Conservation (phyloP, 345 rosid species). For the Sonneratia caseolaris region DNA sequence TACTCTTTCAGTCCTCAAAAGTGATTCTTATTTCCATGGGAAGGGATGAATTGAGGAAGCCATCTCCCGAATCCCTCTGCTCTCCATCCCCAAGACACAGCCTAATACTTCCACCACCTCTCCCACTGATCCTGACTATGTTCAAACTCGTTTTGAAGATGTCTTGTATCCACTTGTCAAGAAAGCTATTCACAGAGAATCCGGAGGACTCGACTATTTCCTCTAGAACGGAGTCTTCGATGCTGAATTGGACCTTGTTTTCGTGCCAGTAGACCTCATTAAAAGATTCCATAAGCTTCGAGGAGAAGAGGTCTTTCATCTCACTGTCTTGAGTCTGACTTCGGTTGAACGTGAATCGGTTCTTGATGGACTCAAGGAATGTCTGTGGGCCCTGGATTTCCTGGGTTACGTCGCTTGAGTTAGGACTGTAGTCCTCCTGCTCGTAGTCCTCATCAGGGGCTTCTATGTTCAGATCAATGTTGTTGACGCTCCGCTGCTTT, state of each 20-base stretch:
- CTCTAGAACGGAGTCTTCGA: conserved; percentile 45
- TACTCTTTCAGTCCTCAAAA: conserved; percentile 19
- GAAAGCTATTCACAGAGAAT: conserved; percentile 27
- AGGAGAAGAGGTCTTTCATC: conserved; percentile 24
- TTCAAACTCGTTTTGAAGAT: conserved; percentile 48
- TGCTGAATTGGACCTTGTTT: conserved; percentile 30
- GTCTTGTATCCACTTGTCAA: conserved; percentile 70
- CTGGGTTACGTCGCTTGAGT: conserved; percentile 56
- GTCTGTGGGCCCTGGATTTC: conserved; percentile 23
- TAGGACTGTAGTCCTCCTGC: conserved; percentile 48
- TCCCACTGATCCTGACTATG: conserved; percentile 31
- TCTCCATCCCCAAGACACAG: conserved; percentile 30
- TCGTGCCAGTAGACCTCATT: conserved; percentile 36
- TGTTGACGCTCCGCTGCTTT: conserved; percentile 48
- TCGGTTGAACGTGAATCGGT: conserved; percentile 38
- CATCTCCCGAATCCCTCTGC: conserved; percentile 21
- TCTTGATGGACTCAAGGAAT: conserved; percentile 44
- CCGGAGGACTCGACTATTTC: conserved; percentile 33
- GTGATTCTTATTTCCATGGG: conserved; percentile 44
- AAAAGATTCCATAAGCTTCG: conserved; percentile 28
- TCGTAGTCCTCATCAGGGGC: conserved; percentile 26
- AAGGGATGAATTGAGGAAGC: conserved; percentile 42
- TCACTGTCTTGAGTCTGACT: conserved; percentile 22
- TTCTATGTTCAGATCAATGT: conserved; percentile 63
- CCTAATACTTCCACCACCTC: conserved; percentile 32